Conservation (phyloP, 768 basidiomycete genomes). For the Pleurotus tuber-regium region DNA sequence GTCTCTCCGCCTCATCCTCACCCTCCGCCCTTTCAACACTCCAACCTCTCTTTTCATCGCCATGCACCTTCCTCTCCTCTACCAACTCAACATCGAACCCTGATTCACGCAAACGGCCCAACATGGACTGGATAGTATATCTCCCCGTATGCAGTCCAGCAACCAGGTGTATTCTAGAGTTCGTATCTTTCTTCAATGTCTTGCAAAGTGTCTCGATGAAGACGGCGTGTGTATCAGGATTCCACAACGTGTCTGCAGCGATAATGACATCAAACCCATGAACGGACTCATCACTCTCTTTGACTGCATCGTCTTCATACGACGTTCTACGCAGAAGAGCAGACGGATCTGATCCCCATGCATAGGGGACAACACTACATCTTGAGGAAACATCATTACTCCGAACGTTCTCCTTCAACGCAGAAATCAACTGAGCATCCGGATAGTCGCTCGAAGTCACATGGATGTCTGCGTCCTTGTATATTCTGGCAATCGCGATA, state of each 20-base stretch:
- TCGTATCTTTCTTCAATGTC: slow-evolving; percentile 40
- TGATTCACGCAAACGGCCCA: slow-evolving; percentile 32
- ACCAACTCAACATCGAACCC: slow-evolving; percentile 47
- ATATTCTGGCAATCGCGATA: slow-evolving; percentile 57
- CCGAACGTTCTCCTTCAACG: slow-evolving; percentile 55
- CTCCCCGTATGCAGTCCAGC: slow-evolving; percentile 77
- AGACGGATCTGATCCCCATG: slow-evolving; percentile 59
- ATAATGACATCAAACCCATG: slow-evolving; percentile 65
- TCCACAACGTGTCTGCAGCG: slow-evolving; percentile 81
- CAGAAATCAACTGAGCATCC: slow-evolving; percentile 55
- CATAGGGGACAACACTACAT: slow-evolving; percentile 56
- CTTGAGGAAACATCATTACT: slow-evolving; percentile 46
- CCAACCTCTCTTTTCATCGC: slow-evolving; percentile 45
- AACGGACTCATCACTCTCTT: too few relatives aligned
- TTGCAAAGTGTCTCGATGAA: slow-evolving; percentile 52
- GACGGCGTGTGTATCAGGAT: slow-evolving; percentile 52
- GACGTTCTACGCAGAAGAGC: slow-evolving; percentile 15
- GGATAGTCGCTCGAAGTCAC: slow-evolving; percentile 73
- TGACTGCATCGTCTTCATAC: not conserved
- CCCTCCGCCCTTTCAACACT: slow-evolving; percentile 43
- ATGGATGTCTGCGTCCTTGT: slow-evolving; percentile 22
- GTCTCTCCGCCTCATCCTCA: slow-evolving; percentile 67
- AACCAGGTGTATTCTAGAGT: slow-evolving; percentile 60
- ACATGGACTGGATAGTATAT: slow-evolving; percentile 66
- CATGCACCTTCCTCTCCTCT: slow-evolving; percentile 46